Conservation (phyloP, 352 stramenopile genomes). For the Globisporangium splendens region DNA sequence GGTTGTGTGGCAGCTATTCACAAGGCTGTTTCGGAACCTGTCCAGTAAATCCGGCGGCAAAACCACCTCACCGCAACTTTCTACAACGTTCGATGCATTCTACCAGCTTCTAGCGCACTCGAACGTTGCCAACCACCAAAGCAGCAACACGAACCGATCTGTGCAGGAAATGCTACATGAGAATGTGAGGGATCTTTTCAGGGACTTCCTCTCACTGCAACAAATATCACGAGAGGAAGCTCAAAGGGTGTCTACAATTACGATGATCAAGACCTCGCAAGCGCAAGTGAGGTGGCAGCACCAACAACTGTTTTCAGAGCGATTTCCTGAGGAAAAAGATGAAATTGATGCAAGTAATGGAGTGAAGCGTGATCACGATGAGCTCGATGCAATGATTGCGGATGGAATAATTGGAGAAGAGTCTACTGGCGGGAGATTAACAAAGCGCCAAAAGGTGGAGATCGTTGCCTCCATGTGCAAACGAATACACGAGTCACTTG, state of each 20-base stretch:
- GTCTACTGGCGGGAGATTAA: slow-evolving; percentile 21
- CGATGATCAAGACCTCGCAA: slow-evolving; percentile 11
- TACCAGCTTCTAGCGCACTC: slow-evolving; percentile 45
- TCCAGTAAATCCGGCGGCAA: slow-evolving; percentile 3
- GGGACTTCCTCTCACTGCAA: slow-evolving; percentile 15
- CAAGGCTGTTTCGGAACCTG: slow-evolving; percentile 18
- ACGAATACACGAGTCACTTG: slow-evolving; percentile 36
- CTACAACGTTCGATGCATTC: slow-evolving; percentile 35
- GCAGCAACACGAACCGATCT: slow-evolving; percentile 1
- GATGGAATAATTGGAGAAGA: slow-evolving; percentile 9
- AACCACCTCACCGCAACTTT: slow-evolving; percentile 19
- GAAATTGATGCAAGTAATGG: neutral
- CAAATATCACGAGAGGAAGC: slow-evolving; percentile 17
- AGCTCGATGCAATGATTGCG: slow-evolving; percentile 3
- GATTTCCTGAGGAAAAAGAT: slow-evolving; percentile 27
- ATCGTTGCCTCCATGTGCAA: slow-evolving; percentile 28
- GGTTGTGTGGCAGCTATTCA: slow-evolving; percentile 43
- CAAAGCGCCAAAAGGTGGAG: slow-evolving; percentile 17
- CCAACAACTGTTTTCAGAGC: slow-evolving; percentile 15
- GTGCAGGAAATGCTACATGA: slow-evolving; percentile 15
- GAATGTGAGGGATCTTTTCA: slow-evolving; percentile 20
- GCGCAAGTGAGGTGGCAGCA: neutral
- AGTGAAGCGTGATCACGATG: slow-evolving; percentile 19
- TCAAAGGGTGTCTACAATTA: slow-evolving; percentile 8
- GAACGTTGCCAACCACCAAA: slow-evolving; percentile 27